phyloP scores from a whole-genome alignment of 139 green algal genomes.

The Microglena sp. region DNA sequence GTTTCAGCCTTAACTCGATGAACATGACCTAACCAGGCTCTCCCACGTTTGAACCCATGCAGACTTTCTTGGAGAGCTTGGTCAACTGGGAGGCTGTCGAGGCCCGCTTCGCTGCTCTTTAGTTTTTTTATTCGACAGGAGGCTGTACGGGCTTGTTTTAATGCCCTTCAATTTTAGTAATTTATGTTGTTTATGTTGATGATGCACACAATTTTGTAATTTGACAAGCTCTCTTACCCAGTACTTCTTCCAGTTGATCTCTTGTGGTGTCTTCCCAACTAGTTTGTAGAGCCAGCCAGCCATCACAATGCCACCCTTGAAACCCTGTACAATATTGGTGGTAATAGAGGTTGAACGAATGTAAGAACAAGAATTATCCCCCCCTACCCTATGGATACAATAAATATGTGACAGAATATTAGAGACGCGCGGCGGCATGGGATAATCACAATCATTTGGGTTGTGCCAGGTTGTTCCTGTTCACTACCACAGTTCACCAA shows the following conservation, averaged over 20 bases:
- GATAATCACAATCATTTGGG: neutral
- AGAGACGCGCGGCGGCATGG: no score
- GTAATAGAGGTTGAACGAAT: neutral
- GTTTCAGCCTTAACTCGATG: no score
- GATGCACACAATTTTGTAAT: no score
- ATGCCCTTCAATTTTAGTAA: no score
- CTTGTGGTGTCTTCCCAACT: constrained; percentile 30
- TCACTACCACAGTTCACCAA: neutral
- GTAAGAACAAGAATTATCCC: neutral
- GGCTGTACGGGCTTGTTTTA: no score
- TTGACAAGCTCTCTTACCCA: constrained; percentile 32
- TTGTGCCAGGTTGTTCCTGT: neutral
- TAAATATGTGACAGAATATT: neutral
- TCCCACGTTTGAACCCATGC: no score
- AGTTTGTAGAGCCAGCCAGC: constrained; percentile 39
- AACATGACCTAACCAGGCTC: no score
- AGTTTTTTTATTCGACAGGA: no score
- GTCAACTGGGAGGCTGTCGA: constrained; percentile 75
- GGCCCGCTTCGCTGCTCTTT: constrained; percentile 29
- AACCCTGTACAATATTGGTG: neutral
- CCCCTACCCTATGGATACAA: neutral
- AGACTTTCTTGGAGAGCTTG: constrained; percentile 76
- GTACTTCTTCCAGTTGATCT: constrained; percentile 35
- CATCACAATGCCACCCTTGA: constrained; percentile 17
- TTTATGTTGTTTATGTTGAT: no score